Evolutionary conservation across 257 asterid species (phyloP), one percentile per base, ranked within the genome.

Genomic region (Voacanga thouarsii): DNA sequence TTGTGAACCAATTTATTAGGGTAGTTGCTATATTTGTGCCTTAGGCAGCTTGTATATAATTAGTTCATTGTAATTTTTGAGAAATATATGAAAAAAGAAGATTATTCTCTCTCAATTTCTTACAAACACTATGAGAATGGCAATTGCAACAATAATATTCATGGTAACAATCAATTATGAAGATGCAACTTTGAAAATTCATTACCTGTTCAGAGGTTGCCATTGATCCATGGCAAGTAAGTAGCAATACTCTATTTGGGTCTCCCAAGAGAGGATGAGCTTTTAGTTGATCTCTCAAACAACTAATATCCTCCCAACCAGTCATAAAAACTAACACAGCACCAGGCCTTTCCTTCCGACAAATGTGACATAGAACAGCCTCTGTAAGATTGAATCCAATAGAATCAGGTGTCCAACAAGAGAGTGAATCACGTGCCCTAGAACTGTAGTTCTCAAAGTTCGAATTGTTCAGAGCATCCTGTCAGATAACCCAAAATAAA

Each of bases 301-400:
- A 93, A 85, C 98, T 95, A 76, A 95, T 95, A 86, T 95, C 99
- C 82, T 95, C 99, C 98, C 99, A 95, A 44, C 99, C 99, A n/a
- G 99, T 95, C 98, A 95, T 88, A 81, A 95, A 95, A 80, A 93
- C 99, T 83, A 95, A 83, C 73, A 93, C 96, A 67, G 92, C 98
- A 63, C 99, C 99, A 51, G 94, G 86, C 39, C 98, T 90, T 82
- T 95, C 99, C 92, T 95, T 95, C 80, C 98, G 94, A 84, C 98
- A 90, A 83, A 93, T 95, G 78, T 95, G 94, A 77, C 98, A 95
- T 70, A 95, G 83, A 64, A 93, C 95, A 73, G 98, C 97, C 91
- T 95, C 99, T 78, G 93, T 88, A 86, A 95, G 97, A 88, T 95
- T 95, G 87, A 95, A 93, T 72, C 99, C 99, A 82, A 89, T 88